These are phyloP conservation scores for Cryptococcus sp. DNA, from an alignment of 1,284 basidiomycete species.

Conservation along the genomic window DNA sequence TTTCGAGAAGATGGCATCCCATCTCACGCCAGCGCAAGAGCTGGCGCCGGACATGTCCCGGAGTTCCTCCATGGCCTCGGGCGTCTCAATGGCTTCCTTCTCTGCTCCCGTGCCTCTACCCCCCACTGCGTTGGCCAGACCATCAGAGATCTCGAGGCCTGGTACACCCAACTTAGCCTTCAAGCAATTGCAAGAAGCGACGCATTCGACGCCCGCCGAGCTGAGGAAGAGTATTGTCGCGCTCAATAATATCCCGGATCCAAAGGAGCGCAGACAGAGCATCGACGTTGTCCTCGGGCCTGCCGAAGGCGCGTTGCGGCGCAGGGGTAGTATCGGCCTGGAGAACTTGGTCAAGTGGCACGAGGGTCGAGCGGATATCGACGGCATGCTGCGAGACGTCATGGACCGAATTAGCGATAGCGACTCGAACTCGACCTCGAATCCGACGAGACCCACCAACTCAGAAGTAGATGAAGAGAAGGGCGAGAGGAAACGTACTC, in stretches of 20 bases:
- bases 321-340: slow-evolving; percentile 12
- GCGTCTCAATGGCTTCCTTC: slow-evolving; percentile 14
- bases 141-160: slow-evolving; percentile 9
- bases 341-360: slow-evolving; percentile 27
- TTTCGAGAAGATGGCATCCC: too few species aligned
- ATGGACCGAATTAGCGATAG: slow-evolving; percentile 7
- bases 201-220: slow-evolving; percentile 5
- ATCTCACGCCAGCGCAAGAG: not conserved
- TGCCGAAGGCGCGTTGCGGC: slow-evolving; percentile 9
- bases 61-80: not conserved
- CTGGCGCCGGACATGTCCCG: slow-evolving; percentile 1
- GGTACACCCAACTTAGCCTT: slow-evolving; percentile 11
- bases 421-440: not conserved
- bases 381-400: slow-evolving; percentile 4
- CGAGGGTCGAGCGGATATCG: slow-evolving; percentile 15
- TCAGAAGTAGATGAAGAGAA: not conserved
- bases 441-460: not conserved
- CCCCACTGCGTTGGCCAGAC: slow-evolving; percentile 1
- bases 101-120: slow-evolving; percentile 1
- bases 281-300: slow-evolving; percentile 3
- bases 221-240: slow-evolving; percentile 5
- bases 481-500: not conserved
- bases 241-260: slow-evolving; percentile 9
- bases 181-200: slow-evolving; percentile 7
- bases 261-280: slow-evolving; percentile 3